Conservation (phyloP, 2,329 filamentous ascomycete genomes). For the Canariomyces notabilis region DNA sequence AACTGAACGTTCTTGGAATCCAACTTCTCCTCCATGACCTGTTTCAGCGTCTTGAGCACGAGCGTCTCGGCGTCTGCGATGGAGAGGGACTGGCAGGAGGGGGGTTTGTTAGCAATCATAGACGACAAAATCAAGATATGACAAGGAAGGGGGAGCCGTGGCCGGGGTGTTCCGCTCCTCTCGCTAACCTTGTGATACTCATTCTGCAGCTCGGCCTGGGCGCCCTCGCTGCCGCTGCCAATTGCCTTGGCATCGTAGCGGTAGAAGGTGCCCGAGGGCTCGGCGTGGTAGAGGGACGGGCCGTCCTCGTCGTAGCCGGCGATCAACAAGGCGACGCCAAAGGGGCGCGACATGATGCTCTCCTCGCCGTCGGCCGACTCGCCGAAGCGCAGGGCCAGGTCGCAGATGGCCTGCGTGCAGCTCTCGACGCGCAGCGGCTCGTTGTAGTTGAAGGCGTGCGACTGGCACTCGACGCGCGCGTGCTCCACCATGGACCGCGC, state of each 20-base stretch:
- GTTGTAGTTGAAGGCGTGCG: slow-evolving; percentile 96
- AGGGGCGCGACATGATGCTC: slow-evolving; percentile 96
- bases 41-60: slow-evolving; percentile 95
- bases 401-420: slow-evolving; percentile 98
- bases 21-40: slow-evolving; percentile 99
- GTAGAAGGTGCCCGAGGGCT: slow-evolving; percentile 97
- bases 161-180: slow-evolving; percentile 18
- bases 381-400: slow-evolving; percentile 90
- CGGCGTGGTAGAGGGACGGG: slow-evolving; percentile 93
- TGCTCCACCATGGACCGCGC: slow-evolving; percentile 98
- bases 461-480: slow-evolving; percentile 94
- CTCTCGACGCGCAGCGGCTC: slow-evolving; percentile 93
- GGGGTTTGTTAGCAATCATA: background rate
- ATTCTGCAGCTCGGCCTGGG: slow-evolving; percentile 95
- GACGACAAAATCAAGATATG: background rate
- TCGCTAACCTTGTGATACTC: slow-evolving; percentile 98
- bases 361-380: slow-evolving; percentile 97
- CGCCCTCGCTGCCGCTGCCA: slow-evolving; percentile 92
- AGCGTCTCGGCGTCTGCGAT: slow-evolving; percentile 89
- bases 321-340: slow-evolving; percentile 93
- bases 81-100: slow-evolving; percentile 64
- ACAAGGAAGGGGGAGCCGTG: background rate
- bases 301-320: slow-evolving; percentile 97
- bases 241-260: slow-evolving; percentile 99
- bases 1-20: slow-evolving; percentile 98